Evolutionary conservation across 331 rosid genomes (phyloP), one percentile per base, ranked within the genome.

Genomic region (Pyracantha coccinea): DNA sequence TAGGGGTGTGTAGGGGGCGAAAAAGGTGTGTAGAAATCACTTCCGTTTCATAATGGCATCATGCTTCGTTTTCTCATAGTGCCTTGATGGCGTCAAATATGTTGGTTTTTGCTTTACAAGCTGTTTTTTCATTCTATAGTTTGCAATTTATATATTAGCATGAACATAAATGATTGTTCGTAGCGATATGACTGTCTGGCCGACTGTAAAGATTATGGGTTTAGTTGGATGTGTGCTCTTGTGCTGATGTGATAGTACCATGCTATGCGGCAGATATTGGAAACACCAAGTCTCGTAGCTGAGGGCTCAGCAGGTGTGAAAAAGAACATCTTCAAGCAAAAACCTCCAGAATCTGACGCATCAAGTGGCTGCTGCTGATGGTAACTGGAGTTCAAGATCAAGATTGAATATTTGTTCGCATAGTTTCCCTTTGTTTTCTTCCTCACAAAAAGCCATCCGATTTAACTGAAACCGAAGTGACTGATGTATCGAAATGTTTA

Each of bases 271-370:
- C 83, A 91, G 97, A 86, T 91, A 75, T 83, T 91, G 87, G 97
- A 91, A 13, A 86, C 92, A 28, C 95, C 97, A 17, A 91, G 91
- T 66, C 97, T 91, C 33, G 76, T 91, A 79, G 79, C 87, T 3
- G 92, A 86, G 75, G 91, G 91, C 68, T 89, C 92, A 12, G 84
- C 92, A 1, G 90, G 92, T 60, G 81, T 87, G 81, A 89, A 83
- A 67, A 91, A 83, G 86, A 87, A 89, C 88, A 91, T 91, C 63
- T 91, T 91, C 87, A 87, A 86, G 74, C 79, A 89, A 80, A 87
- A 87, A 68, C 81, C 91, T 19, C 73, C 78, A 0, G 21, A 80
- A 21, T n/a, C 89, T 60, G 84, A 72, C 78, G 92, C 83, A 23
- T 66, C 92, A 69, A 74, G 92, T 65, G 69, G 95, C n/a, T 91